phyloP scores from a whole-genome alignment of 345 rosid genomes.

The Rubroshorea leprosula region DNA sequence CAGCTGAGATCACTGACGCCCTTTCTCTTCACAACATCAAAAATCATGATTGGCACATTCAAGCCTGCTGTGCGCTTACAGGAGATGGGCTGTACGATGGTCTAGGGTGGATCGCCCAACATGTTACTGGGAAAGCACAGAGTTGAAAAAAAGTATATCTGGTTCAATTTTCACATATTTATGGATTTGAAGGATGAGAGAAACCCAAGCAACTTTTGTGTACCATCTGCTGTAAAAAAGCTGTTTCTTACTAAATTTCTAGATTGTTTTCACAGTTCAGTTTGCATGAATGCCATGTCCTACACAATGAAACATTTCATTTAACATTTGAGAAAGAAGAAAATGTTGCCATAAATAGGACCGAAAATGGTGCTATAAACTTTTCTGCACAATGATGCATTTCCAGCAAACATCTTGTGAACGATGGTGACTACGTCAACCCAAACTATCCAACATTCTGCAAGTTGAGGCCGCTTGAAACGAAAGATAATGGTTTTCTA shows the following conservation, averaged over 20 bases:
- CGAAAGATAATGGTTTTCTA: not conserved
- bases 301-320: conserved; percentile 23
- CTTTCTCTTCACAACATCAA: conserved; percentile 89
- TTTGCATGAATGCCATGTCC: conserved; percentile 5
- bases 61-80: conserved; percentile 83
- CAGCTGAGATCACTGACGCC: conserved; percentile 77
- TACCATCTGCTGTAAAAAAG: conserved; percentile 19
- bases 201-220: conserved; percentile 17
- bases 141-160: conserved; percentile 25
- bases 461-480: conserved; percentile 12
- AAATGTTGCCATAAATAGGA: conserved; percentile 13
- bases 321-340: conserved; percentile 6
- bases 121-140: conserved; percentile 70
- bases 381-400: conserved; percentile 20
- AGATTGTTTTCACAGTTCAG: conserved; percentile 19
- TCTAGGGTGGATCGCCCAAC: conserved; percentile 85
- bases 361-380: not conserved
- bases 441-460: conserved; percentile 3
- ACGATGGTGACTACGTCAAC: not conserved
- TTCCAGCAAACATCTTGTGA: conserved; percentile 1
- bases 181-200: conserved; percentile 7
- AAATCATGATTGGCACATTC: conserved; percentile 97
- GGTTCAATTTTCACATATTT: not conserved
- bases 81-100: conserved; percentile 88
- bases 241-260: conserved; percentile 9